Percentiles rank a stretch among this genome's conserved stretches.
Evolutionary conservation across 2,329 filamentous ascomycete species (phyloP).

Genomic region (Torrubiella hemipterigena): DNA sequence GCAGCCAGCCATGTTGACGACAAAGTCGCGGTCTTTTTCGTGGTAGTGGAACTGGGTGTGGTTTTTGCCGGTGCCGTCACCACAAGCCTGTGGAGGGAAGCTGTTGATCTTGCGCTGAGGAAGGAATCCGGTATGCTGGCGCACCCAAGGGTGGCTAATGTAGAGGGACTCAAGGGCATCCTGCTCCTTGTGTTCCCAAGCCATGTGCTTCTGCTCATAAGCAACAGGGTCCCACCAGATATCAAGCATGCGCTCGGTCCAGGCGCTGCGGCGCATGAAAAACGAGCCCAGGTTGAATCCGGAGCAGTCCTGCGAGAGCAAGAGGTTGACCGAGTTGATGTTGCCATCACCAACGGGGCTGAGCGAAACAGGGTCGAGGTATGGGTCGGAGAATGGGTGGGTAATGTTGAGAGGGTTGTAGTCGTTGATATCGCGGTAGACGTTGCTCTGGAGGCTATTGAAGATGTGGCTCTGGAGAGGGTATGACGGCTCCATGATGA

Average conservation of each 20-base stretch:
- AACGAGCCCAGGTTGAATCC: constrained; percentile 97
- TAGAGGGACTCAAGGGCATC: constrained; percentile 92
- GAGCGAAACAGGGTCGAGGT: constrained; percentile 63
- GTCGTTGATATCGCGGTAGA: constrained; percentile 90
- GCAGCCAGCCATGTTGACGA: constrained; percentile 98
- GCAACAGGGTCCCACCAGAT: constrained; percentile 97
- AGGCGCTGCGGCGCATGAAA: constrained; percentile 73
- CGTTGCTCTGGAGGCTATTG: constrained; percentile 58
- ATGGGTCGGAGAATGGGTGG: constrained; percentile 63
- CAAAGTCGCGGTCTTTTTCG: constrained; percentile 73
- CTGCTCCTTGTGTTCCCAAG: constrained; percentile 98
- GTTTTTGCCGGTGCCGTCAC: constrained; percentile 50
- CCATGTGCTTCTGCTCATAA: constrained; percentile 98
- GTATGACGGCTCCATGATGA: constrained; percentile 90
- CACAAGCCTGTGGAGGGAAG: constrained; percentile 83
- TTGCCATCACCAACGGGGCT: constrained; percentile 70
- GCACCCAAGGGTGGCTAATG: constrained; percentile 81
- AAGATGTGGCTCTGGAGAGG: constrained; percentile 89
- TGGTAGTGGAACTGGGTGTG: constrained; percentile 77
- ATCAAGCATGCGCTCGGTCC: constrained; percentile 85
- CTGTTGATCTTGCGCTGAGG: constrained; percentile 89
- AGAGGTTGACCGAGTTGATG: constrained; percentile 67
- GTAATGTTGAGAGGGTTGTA: constrained; percentile 93
- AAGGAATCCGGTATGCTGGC: constrained; percentile 78
- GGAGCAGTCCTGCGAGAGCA: constrained; percentile 85